phyloP scores from a whole-genome alignment of 2,329 filamentous ascomycete species.

The Penicillium olsonii region DNA sequence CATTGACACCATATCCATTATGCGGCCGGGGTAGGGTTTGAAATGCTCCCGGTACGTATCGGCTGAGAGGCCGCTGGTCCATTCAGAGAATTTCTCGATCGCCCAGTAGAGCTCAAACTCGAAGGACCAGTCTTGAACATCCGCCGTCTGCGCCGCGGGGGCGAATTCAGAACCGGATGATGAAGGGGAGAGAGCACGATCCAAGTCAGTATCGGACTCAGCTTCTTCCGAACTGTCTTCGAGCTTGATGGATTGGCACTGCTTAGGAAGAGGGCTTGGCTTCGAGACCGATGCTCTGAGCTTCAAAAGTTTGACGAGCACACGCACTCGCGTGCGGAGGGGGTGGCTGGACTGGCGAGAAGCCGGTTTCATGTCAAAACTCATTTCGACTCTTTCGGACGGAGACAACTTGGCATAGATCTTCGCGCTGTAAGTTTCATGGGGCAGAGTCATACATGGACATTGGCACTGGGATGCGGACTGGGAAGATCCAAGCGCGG shows the following conservation, averaged over 20 bases:
- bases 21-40: background rate
- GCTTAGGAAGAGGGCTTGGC: background rate
- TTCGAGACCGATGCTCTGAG: conserved; percentile 12
- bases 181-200: background rate
- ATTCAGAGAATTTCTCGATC: background rate
- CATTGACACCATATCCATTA: conserved; percentile 1
- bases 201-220: background rate
- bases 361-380: conserved; percentile 7
- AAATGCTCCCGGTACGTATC: background rate
- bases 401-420: conserved; percentile 2
- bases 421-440: background rate
- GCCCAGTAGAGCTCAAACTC: background rate
- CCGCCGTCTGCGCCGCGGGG: background rate
- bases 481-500: background rate
- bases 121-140: background rate
- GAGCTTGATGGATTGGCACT: background rate
- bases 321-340: conserved; percentile 9
- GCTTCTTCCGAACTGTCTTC: background rate
- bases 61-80: background rate
- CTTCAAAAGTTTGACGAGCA: conserved; percentile 16
- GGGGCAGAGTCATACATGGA: background rate
- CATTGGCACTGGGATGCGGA: background rate
- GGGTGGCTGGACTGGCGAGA: background rate
- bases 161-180: background rate
- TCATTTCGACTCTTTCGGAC: conserved; percentile 9